Percentiles rank a stretch among this genome's conserved stretches.
phyloP scores from a whole-genome alignment of 495 filamentous ascomycete species.

The Penicillium chermesinum region DNA sequence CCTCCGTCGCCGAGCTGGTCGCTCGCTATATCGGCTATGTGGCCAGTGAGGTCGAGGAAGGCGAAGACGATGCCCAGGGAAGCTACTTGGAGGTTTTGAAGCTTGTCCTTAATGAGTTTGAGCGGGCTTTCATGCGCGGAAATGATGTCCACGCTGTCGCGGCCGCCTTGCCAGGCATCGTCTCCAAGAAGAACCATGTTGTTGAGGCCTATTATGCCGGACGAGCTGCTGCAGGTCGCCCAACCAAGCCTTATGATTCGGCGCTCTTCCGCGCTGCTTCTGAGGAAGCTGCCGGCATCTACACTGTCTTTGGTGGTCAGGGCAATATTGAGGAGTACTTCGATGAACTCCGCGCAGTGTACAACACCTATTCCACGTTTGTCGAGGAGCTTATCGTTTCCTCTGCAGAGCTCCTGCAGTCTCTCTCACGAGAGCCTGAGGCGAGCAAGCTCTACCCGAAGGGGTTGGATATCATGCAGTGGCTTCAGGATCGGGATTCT shows the following conservation, averaged over 20 bases:
- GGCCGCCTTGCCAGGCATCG: conserved; percentile 78
- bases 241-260: conserved; percentile 84
- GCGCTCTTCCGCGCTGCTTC: conserved; percentile 84
- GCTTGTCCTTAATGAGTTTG: conserved; percentile 87
- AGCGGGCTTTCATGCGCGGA: conserved; percentile 86
- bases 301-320: conserved; percentile 96
- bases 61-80: conserved; percentile 80
- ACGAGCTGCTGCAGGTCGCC: conserved; percentile 71
- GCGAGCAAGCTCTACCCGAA: conserved; percentile 95
- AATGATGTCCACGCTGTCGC: conserved; percentile 95
- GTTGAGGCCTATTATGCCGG: conserved; percentile 87
- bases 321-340: conserved; percentile 99
- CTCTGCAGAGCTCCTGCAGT: conserved; percentile 76
- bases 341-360: conserved; percentile 88
- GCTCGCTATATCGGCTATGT: conserved; percentile 88
- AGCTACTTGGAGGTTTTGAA: conserved; percentile 85
- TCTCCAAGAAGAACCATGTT: conserved; percentile 80
- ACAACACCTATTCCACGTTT: conserved; percentile 83
- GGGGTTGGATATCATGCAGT: conserved; percentile 86
- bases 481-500: conserved; percentile 79
- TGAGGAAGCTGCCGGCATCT: conserved; percentile 72
- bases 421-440: conserved; percentile 75
- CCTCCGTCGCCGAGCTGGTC: conserved; percentile 83
- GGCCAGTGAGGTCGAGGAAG: conserved; percentile 78
- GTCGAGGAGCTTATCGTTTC: conserved; percentile 75